These are phyloP conservation scores for Amylostereum areolatum DNA, from an alignment of 1,284 basidiomycete genomes.

Conservation along the genomic window DNA sequence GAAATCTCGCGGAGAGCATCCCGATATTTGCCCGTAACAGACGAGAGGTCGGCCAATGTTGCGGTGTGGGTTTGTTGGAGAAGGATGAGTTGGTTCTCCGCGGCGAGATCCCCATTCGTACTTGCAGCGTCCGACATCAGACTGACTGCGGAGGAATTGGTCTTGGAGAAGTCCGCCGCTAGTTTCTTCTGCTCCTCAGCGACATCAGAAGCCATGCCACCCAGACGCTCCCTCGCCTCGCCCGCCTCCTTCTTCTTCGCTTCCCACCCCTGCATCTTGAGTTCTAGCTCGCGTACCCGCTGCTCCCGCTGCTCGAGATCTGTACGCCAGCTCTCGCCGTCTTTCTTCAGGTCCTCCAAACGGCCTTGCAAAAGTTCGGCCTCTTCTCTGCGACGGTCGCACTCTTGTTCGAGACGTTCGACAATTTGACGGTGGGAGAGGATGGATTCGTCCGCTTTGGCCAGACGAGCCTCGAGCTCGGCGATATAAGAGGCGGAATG, in stretches of 20 bases:
- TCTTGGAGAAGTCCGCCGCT: slow-evolving; percentile 32
- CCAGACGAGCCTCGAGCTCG: slow-evolving; percentile 83
- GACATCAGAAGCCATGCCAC: slow-evolving; percentile 63
- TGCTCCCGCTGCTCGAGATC: slow-evolving; percentile 81
- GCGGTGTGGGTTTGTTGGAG: slow-evolving; percentile 74
- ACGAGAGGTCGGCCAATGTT: slow-evolving; percentile 74
- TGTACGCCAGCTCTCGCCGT: slow-evolving; percentile 67
- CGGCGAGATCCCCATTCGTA: slow-evolving; percentile 23
- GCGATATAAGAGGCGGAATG: slow-evolving; percentile 77
- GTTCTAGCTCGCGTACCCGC: slow-evolving; percentile 69
- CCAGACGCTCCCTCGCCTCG: slow-evolving; percentile 59
- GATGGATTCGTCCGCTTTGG: slow-evolving; percentile 74
- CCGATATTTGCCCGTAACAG: slow-evolving; percentile 76
- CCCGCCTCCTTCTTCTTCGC: slow-evolving; percentile 59
- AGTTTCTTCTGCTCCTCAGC: slow-evolving; percentile 62
- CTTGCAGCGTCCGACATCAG: background rate
- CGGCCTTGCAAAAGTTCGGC: slow-evolving; percentile 67
- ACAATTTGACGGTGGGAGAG: slow-evolving; percentile 64
- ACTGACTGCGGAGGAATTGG: slow-evolving; percentile 13
- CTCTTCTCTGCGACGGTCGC: slow-evolving; percentile 63
- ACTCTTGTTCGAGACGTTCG: slow-evolving; percentile 74
- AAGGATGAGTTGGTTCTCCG: slow-evolving; percentile 54
- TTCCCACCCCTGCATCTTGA: slow-evolving; percentile 72
- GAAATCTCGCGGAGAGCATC: slow-evolving; percentile 87
- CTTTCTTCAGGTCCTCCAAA: slow-evolving; percentile 63